A percentile compares a stretch with the other conserved stretches of the same genome.
phyloP scores from a whole-genome alignment of 495 filamentous ascomycete species.

The Saxispiralis lemnorum region DNA sequence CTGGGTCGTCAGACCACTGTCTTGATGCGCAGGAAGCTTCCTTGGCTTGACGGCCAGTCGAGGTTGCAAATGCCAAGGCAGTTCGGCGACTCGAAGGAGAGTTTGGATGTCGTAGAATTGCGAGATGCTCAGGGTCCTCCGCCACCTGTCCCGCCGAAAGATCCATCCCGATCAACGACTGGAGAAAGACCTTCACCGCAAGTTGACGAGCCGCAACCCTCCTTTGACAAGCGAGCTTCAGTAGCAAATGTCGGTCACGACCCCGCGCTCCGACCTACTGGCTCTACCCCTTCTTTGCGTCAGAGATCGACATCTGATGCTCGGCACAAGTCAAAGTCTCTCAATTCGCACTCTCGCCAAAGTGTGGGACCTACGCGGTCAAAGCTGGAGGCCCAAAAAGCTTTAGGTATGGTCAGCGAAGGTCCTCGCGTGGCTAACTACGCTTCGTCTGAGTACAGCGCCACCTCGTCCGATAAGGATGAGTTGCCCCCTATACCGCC shows the following conservation, averaged over 20 bases:
- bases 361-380: constrained; percentile 3
- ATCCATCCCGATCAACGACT: too few relatives aligned
- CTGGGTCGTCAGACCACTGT: not conserved
- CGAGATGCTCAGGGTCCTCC: too few relatives aligned
- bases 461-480: constrained; percentile 8
- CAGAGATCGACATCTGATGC: not conserved
- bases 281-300: constrained; percentile 8
- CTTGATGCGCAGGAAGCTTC: constrained; percentile 11
- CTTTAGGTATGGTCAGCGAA: constrained; percentile 3
- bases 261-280: constrained; percentile 5
- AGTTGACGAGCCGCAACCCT: too few relatives aligned
- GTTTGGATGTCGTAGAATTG: not conserved
- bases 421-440: not conserved
- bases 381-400: constrained; percentile 1
- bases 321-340: constrained; percentile 2
- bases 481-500: not conserved
- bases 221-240: not conserved
- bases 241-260: not conserved
- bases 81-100: constrained; percentile 1
- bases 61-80: not conserved
- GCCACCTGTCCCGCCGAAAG: too few relatives aligned
- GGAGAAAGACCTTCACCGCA: too few relatives aligned
- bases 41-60: constrained; percentile 10
- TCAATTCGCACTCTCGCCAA: constrained; percentile 5
- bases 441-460: constrained; percentile 13